Base-by-base conservation (phyloP, 345 rosid species). In the Populus tremula region DNA sequence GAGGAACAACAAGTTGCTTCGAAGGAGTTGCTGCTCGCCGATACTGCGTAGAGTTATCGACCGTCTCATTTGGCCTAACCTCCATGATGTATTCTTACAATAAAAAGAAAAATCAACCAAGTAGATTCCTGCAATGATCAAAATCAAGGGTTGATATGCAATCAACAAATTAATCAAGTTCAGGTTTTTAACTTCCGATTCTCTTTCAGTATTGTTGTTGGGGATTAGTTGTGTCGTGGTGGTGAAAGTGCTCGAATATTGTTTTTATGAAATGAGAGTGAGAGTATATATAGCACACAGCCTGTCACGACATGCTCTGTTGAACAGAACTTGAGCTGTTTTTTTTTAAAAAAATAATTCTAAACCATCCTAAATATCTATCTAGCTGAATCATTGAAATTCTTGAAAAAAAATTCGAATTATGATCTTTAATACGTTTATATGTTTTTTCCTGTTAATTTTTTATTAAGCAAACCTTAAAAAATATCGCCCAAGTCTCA, bases 31-130 rank as follows among this genome's bases (percentile, higher is more conserved):
- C 81, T 5, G 85, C 12, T 39, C 75, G 86, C 25, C 29, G 89
- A 54, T 33, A 85, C 69, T 39, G 81, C 70, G 67, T 82, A 54
- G 88, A 85, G 77, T 82, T 82, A 62, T 85, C 88, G 18, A 76
- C 85, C 79, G 84, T 77, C 35, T 41, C 84, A 86, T 84, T 82
- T 8, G 86, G 84, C 81, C 88, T 88, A 80, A 81, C 85, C 74
- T 87, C 92, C 92, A 89, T 86, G 78, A 75, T 2, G 50, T 9
- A n/a, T 59, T 59, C 64, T 59, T 69, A 53, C 21, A 18, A 72
- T 36, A 20, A 45, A 69, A 66, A 70, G 63, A 33, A 66, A 77
- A 62, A 62, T 56, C n/a, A 38, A 8, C 23, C 5, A 16, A 33
- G 23, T 21, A 1, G 25, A 21, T 21, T 35, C 20, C 17, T 2